Evolutionary conservation across 2,329 filamentous ascomycete species (phyloP).

Genomic region (Coniochaeta sp.): DNA sequence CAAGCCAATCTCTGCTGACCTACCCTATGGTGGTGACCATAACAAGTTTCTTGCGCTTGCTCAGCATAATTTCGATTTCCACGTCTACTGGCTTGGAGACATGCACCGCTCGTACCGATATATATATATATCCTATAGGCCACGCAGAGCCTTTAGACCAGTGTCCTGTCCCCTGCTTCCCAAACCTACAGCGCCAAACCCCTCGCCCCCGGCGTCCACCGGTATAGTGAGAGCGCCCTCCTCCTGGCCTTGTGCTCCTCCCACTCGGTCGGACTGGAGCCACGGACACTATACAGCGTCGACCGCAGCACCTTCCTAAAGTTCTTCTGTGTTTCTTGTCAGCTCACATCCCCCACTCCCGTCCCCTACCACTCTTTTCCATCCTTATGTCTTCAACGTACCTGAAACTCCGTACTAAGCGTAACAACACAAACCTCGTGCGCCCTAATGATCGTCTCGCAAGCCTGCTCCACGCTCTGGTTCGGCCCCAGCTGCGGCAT

Average conservation of each 20-base stretch:
- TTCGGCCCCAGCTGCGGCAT: conserved; percentile 39
- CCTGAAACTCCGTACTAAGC: conserved; percentile 42
- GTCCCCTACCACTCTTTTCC: too few relatives aligned
- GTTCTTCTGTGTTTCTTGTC: conserved; percentile 45
- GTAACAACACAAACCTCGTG: conserved; percentile 45
- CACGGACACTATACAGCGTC: conserved; percentile 39
- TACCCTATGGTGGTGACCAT: too few relatives aligned
- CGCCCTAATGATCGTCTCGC: conserved; percentile 41
- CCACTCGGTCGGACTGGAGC: conserved; percentile 28
- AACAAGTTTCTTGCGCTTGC: too few relatives aligned
- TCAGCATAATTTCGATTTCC: too few relatives aligned
- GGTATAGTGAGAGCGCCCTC: conserved; percentile 44
- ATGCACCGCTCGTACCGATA: too few relatives aligned
- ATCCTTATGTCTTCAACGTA: conserved; percentile 9
- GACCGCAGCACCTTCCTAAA: conserved; percentile 46
- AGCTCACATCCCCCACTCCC: neutral
- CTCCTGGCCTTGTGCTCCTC: conserved; percentile 37
- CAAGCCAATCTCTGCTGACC: too few relatives aligned
- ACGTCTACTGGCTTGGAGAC: too few relatives aligned
- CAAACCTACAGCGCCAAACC: conserved; percentile 22
- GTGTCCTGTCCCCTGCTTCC: neutral
- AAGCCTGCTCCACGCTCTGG: conserved; percentile 37
- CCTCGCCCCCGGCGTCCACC: conserved; percentile 36
- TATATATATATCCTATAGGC: neutral
- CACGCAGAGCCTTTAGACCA: neutral